phyloP scores from a whole-genome alignment of 2,329 filamentous ascomycete species.

The Aspergillus cejpii region DNA sequence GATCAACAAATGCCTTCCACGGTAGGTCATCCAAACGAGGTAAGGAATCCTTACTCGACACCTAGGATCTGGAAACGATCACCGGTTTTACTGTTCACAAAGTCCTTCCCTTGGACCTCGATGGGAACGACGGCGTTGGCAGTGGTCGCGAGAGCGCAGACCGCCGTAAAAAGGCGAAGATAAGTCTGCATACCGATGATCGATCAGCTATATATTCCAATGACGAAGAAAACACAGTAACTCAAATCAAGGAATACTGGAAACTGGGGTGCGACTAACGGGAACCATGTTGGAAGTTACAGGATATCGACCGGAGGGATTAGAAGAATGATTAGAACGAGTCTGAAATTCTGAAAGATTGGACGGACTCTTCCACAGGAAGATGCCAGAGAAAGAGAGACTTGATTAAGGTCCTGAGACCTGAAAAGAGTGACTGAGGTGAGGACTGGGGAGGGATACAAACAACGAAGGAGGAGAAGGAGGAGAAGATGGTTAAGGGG shows the following conservation, averaged over 20 bases:
- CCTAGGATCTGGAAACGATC: slow-evolving; percentile 57
- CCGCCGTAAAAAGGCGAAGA: slow-evolving; percentile 34
- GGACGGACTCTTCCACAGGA: slow-evolving; percentile 17
- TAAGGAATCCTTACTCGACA: slow-evolving; percentile 48
- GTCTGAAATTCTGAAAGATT: slow-evolving; percentile 9
- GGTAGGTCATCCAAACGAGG: neutral
- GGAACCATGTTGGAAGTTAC: neutral
- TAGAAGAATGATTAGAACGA: neutral
- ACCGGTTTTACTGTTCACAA: slow-evolving; percentile 53
- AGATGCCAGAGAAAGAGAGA: slow-evolving; percentile 6
- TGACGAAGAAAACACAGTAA: neutral
- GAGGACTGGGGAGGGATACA: slow-evolving; percentile 1
- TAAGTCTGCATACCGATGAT: slow-evolving; percentile 20
- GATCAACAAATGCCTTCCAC: slow-evolving; percentile 16
- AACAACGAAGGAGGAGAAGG: slow-evolving; percentile 12
- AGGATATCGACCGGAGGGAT: neutral
- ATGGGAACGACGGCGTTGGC: slow-evolving; percentile 51
- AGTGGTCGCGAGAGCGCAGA: slow-evolving; percentile 41
- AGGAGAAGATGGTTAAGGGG: no score
- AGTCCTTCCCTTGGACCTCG: slow-evolving; percentile 53
- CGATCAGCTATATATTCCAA: neutral
- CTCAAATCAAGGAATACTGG: neutral
- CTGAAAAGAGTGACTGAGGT: slow-evolving; percentile 12
- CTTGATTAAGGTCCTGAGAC: neutral
- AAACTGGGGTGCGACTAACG: neutral